Evolutionary conservation across 371 early-diverging fungal genomes (phyloP).

Genomic region (Rhizopus stolonifer): DNA sequence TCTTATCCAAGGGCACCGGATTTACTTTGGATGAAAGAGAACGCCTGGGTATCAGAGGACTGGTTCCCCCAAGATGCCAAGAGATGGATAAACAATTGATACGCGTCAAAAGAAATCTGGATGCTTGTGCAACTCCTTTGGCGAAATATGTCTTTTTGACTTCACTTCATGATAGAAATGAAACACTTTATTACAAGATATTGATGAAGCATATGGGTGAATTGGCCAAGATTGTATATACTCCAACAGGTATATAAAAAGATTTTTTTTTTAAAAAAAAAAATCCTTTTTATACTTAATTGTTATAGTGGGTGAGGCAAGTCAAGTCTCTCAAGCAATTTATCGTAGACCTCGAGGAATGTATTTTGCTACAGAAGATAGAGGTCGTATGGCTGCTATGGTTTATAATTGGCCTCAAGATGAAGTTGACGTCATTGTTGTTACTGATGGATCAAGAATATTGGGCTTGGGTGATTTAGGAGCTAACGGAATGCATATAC

Average conservation of each 20-base stretch:
- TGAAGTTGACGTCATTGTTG: slow-evolving; percentile 64
- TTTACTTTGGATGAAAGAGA: slow-evolving; percentile 65
- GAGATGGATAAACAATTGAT: slow-evolving; percentile 65
- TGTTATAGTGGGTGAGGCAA: slow-evolving; percentile 50
- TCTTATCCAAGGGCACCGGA: slow-evolving; percentile 60
- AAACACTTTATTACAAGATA: slow-evolving; percentile 69
- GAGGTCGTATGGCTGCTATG: slow-evolving; percentile 61
- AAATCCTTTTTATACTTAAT: too few relatives aligned
- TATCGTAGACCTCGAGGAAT: slow-evolving; percentile 64
- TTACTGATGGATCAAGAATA: slow-evolving; percentile 68
- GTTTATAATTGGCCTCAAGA: slow-evolving; percentile 60
- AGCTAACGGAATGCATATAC: slow-evolving; percentile 67
- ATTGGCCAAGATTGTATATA: slow-evolving; percentile 46
- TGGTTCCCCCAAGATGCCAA: slow-evolving; percentile 65
- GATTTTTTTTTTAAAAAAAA: too few relatives aligned
- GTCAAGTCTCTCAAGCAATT: slow-evolving; percentile 56
- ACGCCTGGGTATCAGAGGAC: slow-evolving; percentile 64
- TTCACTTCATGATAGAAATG: slow-evolving; percentile 58
- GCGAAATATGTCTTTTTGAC: slow-evolving; percentile 56
- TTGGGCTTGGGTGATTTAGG: slow-evolving; percentile 68
- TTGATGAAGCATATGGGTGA: slow-evolving; percentile 60
- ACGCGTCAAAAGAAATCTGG: slow-evolving; percentile 60
- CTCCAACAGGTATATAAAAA: slow-evolving; percentile 51
- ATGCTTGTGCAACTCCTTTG: slow-evolving; percentile 55
- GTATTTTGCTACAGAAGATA: slow-evolving; percentile 61